A percentile compares a stretch with the other conserved stretches of the same genome.
These are phyloP conservation scores for Kwoniella newhampshirensis DNA, from an alignment of 768 basidiomycete genomes.

Conservation along the genomic window DNA sequence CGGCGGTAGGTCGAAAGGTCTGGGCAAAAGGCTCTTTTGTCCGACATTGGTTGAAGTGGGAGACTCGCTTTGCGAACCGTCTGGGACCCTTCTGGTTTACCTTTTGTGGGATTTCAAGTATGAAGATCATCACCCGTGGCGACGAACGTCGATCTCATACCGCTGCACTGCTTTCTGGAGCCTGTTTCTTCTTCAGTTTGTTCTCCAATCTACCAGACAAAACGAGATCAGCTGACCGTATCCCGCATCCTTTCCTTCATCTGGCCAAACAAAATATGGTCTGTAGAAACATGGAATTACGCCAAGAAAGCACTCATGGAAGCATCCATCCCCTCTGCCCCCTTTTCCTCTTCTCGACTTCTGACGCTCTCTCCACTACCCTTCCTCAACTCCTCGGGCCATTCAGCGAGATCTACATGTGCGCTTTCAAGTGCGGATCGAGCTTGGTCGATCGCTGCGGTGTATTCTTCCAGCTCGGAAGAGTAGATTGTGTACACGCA, in stretches of 20 bases:
- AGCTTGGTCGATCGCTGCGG: conserved; percentile 59
- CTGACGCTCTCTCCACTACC: conserved; percentile 16
- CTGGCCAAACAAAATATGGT: background rate
- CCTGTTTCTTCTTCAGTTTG: conserved; percentile 40
- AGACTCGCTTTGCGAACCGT: no score
- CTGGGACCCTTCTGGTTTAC: no score
- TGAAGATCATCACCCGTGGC: no score
- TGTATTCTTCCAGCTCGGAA: conserved; percentile 67
- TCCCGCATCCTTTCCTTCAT: background rate
- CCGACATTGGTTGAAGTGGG: no score
- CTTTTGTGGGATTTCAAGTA: no score
- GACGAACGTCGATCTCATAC: no score
- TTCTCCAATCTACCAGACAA: conserved; percentile 34
- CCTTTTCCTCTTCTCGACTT: conserved; percentile 31
- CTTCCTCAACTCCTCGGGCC: conserved; percentile 63
- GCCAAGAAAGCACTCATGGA: conserved; percentile 70
- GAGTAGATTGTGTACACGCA: conserved; percentile 88
- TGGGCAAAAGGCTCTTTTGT: no score
- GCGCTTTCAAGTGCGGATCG: conserved; percentile 59
- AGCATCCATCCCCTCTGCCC: conserved; percentile 48
- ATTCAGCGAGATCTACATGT: conserved; percentile 62
- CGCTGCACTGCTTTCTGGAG: no score
- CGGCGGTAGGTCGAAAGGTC: no score
- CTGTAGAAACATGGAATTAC: conserved; percentile 29
- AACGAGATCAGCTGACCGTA: background rate